Base-by-base conservation (phyloP, 2,329 filamentous ascomycete species). In the Alternaria arbusti region DNA sequence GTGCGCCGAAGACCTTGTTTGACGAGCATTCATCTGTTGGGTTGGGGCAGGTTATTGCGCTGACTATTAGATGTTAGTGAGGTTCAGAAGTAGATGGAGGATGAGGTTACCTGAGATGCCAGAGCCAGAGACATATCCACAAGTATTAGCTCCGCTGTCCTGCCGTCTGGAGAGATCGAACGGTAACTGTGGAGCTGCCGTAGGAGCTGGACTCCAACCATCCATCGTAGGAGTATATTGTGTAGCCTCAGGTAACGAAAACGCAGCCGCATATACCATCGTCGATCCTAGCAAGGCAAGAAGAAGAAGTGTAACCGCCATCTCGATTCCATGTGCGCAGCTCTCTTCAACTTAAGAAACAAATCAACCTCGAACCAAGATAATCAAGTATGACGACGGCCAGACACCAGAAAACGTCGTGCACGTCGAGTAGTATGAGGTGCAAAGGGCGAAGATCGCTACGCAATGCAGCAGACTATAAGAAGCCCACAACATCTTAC, bases 161-260 rank as follows among this genome's bases (percentile, higher is more conserved):
- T 71, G 66, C 4, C 77, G 76, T 28, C 56, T 74, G 55, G 75
- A 75, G 9, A 79, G 67, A 40, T 70, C 70, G 22, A 76, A 62
- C 15, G 58, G 65, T 5, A 72, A 28, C 13, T 67, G 65, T 26
- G 75, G 74, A 59, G 69, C 72, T 58, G 63, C 44, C 11, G 76
- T 77, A 2, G 76, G 77, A 17, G 72, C 74, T 15, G 76, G 76
- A 68, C 68, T 76, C 77, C 74, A 78, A 11, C 54, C 65, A 54
- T 78, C 72, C 43, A 56, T 55, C 44, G 57, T 67, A 20, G 74
- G 66, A 7, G 69, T 64, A 17, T 70, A 64, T 12, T 65, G 59
- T 3, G 78, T 80, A 1, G 77, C 75, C 50, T 72, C 68, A 45
- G 77, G 74, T 20, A 72, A 47, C 23, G 69, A 68, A n/a, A 76